Evolutionary conservation across 768 basidiomycete species (phyloP).

Genomic region (Tubosaeta sp.): DNA sequence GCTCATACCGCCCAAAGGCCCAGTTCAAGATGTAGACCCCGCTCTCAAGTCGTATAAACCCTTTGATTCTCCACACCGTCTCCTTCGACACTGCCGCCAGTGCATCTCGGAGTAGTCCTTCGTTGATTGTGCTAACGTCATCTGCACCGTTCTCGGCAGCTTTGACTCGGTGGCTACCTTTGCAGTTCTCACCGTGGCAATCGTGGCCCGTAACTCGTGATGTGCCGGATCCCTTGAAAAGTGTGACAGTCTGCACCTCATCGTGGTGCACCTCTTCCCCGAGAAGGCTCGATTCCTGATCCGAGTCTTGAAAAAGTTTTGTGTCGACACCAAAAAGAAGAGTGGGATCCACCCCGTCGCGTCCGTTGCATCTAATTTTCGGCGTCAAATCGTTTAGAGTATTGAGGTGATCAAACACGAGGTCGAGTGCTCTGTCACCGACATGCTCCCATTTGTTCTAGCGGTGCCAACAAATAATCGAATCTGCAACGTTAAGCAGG

Average conservation of each 20-base stretch:
- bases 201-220: slow-evolving; percentile 18
- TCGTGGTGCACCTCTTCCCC: slow-evolving; percentile 53
- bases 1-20: slow-evolving; percentile 87
- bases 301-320: slow-evolving; percentile 53
- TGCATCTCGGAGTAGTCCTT: slow-evolving; percentile 40
- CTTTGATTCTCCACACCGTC: slow-evolving; percentile 78
- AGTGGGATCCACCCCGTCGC: slow-evolving; percentile 65
- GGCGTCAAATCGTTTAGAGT: slow-evolving; percentile 90
- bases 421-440: slow-evolving; percentile 72
- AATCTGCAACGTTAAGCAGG: not conserved
- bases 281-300: not conserved
- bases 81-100: slow-evolving; percentile 60
- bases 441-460: slow-evolving; percentile 92
- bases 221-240: slow-evolving; percentile 43
- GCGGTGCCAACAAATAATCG: slow-evolving; percentile 2
- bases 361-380: slow-evolving; percentile 66
- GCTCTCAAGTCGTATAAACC: slow-evolving; percentile 58
- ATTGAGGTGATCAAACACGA: slow-evolving; percentile 80
- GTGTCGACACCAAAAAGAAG: slow-evolving; percentile 89
- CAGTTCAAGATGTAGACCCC: slow-evolving; percentile 72
- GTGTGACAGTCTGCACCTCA: slow-evolving; percentile 79
- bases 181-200: slow-evolving; percentile 9
- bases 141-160: not conserved
- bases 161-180: not conserved
- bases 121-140: slow-evolving; percentile 31